Evolutionary conservation across 1,284 basidiomycete species (phyloP).

Genomic region (Trichosporon sp.): DNA sequence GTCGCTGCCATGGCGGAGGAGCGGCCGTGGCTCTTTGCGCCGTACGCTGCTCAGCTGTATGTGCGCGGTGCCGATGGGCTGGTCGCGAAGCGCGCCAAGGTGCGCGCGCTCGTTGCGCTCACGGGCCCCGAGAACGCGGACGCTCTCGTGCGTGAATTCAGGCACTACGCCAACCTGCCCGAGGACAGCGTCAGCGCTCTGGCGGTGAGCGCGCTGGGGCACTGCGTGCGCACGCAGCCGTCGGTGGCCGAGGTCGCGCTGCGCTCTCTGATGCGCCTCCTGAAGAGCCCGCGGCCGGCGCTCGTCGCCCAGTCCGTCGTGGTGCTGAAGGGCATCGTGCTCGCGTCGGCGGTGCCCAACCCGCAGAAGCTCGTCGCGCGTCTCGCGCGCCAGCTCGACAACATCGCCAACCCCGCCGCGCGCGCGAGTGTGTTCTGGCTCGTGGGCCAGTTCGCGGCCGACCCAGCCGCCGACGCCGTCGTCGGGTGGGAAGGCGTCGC

Average conservation of each 20-base stretch:
- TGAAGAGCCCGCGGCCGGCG: conserved; percentile 61
- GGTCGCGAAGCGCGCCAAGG: conserved; percentile 66
- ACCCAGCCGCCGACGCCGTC: conserved; percentile 17
- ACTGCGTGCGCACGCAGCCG: conserved; percentile 59
- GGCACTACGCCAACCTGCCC: conserved; percentile 71
- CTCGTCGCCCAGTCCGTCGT: conserved; percentile 73
- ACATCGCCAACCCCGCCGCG: conserved; percentile 70
- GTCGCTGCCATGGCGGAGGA: conserved; percentile 61
- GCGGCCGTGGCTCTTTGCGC: conserved; percentile 61
- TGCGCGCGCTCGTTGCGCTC: conserved; percentile 64
- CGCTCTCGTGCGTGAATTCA: conserved; percentile 70
- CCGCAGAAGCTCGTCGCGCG: conserved; percentile 66
- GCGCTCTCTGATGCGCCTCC: conserved; percentile 68
- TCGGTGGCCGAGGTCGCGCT: conserved; percentile 68
- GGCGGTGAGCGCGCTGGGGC: conserved; percentile 71
- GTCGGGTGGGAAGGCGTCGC: conserved; percentile 53
- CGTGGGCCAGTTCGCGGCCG: conserved; percentile 72
- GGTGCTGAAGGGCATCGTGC: conserved; percentile 76
- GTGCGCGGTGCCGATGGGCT: conserved; percentile 63
- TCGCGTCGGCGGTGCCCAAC: conserved; percentile 42
- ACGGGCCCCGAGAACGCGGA: conserved; percentile 64
- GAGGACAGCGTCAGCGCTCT: conserved; percentile 66
- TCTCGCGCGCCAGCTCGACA: conserved; percentile 68
- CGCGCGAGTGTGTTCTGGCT: conserved; percentile 83
- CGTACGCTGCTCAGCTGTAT: conserved; percentile 63